Conservation (phyloP, 1,284 basidiomycete species). For the Papiliotrema terrestris region DNA sequence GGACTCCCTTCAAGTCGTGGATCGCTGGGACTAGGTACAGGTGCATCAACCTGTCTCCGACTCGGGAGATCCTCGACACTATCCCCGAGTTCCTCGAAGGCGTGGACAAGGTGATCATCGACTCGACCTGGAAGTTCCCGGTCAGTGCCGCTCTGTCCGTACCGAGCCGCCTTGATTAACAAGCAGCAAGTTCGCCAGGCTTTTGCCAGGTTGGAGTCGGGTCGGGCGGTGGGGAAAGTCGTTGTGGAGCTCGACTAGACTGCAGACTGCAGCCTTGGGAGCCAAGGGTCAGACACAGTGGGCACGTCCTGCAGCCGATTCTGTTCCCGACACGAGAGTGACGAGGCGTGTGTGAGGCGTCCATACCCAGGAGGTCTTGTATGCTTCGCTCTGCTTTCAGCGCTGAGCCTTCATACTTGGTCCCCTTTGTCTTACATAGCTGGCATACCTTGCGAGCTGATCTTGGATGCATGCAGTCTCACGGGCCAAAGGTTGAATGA, state of each 20-base stretch:
- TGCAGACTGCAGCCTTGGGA: no score
- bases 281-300: no score
- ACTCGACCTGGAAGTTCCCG: conserved; percentile 60
- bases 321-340: no score
- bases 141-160: conserved; percentile 24
- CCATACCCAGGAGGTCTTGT: no score
- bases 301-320: no score
- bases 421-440: no score
- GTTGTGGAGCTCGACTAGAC: conserved; percentile 35
- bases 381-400: no score
- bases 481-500: no score
- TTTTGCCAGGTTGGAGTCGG: conserved; percentile 59
- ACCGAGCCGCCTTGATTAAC: neutral
- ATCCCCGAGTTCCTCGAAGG: conserved; percentile 19
- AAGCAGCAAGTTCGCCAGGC: conserved; percentile 54
- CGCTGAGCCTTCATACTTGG: no score
- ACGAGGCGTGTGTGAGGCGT: no score
- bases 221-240: conserved; percentile 62
- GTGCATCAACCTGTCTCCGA: conserved; percentile 24
- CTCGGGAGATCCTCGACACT: conserved; percentile 23
- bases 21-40: conserved; percentile 22
- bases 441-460: no score
- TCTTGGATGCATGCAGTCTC: no score
- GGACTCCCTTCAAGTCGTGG: conserved; percentile 51
- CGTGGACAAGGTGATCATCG: conserved; percentile 60